Evolutionary conservation across 805 yeast species (phyloP), one percentile per base, ranked within the genome.

Genomic region (Teunomyces stri): DNA sequence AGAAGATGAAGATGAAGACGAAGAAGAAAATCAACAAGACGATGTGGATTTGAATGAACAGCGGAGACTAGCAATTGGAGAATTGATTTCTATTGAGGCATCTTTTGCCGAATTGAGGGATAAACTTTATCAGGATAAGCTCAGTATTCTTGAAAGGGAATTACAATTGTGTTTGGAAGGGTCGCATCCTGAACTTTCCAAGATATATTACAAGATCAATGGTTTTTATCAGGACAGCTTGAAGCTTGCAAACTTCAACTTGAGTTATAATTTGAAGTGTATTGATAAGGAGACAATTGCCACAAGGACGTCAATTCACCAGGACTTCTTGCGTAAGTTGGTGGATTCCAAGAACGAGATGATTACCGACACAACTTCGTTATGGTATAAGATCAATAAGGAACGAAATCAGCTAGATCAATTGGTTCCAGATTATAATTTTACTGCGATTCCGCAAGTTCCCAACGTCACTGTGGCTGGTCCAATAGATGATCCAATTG

Each of bases 341-440:
- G 80, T 84, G 56, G 95, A 89, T 59, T 65, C 78, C 40, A 85
- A 89, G 51, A 76, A 77, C 45, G 72, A 76, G 21, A 75, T 89
- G 71, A 76, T 92, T 42, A 74, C 80, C 49, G 76, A 80, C 6
- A 87, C 96, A 3, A 91, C 97, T 5, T 79, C 85, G 35, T 77
- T 81, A 52, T 94, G 98, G 98, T 92, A 92, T 70, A 85, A 87
- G 54, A 87, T 91, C 59, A 91, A 90, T 66, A 82, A 85, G 58
- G 98, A 94, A 63, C 77, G 97, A 57, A 77, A 95, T 52, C 82
- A 82, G 39, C 77, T 89, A 80, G 96, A 89, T 62, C 78, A 79
- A 52, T 57, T 81, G 43, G 82, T 79, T 15, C 72, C 82, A 5
- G 79, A 77, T 64, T 81, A 55, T 78, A 81, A 70, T 48, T 79